Evolutionary conservation across 345 rosid genomes (phyloP).

Genomic region (Gossypium rotundifolium): DNA sequence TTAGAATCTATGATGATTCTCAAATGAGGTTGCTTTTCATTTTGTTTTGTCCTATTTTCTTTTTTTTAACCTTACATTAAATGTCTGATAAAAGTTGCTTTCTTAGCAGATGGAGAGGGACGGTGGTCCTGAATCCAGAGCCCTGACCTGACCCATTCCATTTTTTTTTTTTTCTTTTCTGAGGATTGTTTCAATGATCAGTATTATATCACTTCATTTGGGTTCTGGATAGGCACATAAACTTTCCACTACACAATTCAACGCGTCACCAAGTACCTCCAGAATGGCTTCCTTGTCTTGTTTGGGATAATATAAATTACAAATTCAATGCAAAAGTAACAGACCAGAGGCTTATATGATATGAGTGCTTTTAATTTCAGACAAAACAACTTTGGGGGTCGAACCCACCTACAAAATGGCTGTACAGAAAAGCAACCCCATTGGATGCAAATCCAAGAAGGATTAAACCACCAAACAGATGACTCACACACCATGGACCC

Average conservation of each 20-base stretch:
- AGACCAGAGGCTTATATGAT: constrained; percentile 10
- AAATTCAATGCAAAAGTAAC: constrained; percentile 25
- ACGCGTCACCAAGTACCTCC: background rate
- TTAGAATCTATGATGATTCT: background rate
- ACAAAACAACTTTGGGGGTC: no score
- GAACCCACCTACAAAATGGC: constrained; percentile 9
- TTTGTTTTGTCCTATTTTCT: background rate
- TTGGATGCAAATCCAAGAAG: constrained; percentile 26
- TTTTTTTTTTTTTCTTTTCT: no score
- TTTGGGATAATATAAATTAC: constrained; percentile 18
- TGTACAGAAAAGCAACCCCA: constrained; percentile 23
- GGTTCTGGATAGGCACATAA: constrained; percentile 15
- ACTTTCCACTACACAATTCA: background rate
- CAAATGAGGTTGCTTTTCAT: background rate
- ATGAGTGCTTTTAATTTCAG: background rate
- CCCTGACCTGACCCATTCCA: background rate
- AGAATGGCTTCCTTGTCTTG: constrained; percentile 39
- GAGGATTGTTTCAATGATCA: no score
- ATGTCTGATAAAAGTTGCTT: constrained; percentile 10
- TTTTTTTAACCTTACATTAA: background rate
- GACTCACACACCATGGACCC: background rate
- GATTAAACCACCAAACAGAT: constrained; percentile 26
- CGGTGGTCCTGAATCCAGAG: constrained; percentile 10
- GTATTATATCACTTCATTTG: constrained; percentile 9
- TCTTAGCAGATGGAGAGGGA: background rate